Evolutionary conservation across 768 basidiomycete species (phyloP).

Genomic region (Plicaturopsis crispa): DNA sequence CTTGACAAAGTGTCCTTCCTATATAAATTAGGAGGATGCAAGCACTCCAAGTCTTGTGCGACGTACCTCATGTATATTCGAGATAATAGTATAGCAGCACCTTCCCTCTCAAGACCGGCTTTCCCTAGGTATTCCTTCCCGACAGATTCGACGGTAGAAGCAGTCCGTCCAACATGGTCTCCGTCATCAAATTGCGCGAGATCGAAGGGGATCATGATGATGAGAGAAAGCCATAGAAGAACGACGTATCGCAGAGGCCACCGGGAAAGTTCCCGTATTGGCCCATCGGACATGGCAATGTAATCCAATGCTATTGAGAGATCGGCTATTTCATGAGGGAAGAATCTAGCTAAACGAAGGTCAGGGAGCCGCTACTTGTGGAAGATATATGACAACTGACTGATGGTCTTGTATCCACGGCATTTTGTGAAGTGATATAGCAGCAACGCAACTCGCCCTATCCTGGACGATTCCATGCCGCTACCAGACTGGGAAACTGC

Average conservation of each 20-base stretch:
- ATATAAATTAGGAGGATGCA: conserved; percentile 4
- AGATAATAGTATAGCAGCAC: conserved; percentile 74
- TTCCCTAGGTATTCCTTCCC: conserved; percentile 51
- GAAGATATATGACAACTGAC: conserved; percentile 38
- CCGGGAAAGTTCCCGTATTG: conserved; percentile 32
- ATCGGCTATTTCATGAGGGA: conserved; percentile 87
- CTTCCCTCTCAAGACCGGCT: conserved; percentile 82
- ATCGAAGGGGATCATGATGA: conserved; percentile 92
- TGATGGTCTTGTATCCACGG: conserved; percentile 85
- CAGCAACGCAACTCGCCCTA: conserved; percentile 48
- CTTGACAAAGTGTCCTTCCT: conserved; percentile 53
- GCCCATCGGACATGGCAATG: conserved; percentile 39
- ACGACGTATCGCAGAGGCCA: conserved; percentile 84
- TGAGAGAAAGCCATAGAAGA: conserved; percentile 89
- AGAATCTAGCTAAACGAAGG: conserved; percentile 66
- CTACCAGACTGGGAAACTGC: conserved; percentile 21
- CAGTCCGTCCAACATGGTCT: conserved; percentile 44
- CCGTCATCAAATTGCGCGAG: conserved; percentile 76
- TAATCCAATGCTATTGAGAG: conserved; percentile 68
- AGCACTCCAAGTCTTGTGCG: conserved; percentile 4
- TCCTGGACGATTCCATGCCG: conserved; percentile 26
- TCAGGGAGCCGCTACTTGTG: conserved; percentile 1
- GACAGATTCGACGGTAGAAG: conserved; percentile 44
- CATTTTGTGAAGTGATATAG: conserved; percentile 82
- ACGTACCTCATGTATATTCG: conserved; percentile 73